Evolutionary conservation across 192 early-diverging fungal species (phyloP).

Genomic region (Funneliformis geosporum): DNA sequence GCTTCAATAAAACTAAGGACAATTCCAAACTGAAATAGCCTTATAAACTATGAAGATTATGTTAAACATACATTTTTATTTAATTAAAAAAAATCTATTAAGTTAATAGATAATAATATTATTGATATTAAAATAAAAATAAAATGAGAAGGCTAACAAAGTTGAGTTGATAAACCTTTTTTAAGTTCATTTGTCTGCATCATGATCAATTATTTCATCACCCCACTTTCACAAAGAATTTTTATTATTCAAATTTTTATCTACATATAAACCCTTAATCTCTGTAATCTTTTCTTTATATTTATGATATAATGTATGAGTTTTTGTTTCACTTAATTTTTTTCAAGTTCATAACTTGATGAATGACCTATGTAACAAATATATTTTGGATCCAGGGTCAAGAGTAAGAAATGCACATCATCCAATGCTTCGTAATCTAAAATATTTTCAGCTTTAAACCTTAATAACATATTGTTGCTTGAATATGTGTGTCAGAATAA

Average conservation of each 20-base stretch:
- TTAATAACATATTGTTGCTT: background rate
- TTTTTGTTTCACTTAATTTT: background rate
- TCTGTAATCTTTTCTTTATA: background rate
- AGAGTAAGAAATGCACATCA: background rate
- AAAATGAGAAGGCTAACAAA: too few relatives aligned
- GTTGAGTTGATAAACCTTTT: too few relatives aligned
- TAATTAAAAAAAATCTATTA: too few relatives aligned
- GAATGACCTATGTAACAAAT: background rate
- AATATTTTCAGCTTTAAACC: background rate
- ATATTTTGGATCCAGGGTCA: background rate
- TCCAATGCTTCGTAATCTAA: background rate
- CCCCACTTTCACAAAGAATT: background rate
- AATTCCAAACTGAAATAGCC: too few relatives aligned
- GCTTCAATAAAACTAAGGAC: too few relatives aligned
- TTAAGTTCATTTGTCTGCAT: background rate
- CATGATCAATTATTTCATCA: background rate
- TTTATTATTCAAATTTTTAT: background rate
- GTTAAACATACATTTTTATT: too few relatives aligned
- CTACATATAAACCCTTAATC: background rate
- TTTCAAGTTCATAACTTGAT: background rate
- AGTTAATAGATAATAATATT: too few relatives aligned
- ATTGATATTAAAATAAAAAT: too few relatives aligned
- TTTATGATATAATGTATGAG: background rate
- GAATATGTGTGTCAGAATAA: background rate
- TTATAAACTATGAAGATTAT: too few relatives aligned